Base-by-base conservation (phyloP, 1,284 basidiomycete genomes). In the Sutorius eximius region DNA sequence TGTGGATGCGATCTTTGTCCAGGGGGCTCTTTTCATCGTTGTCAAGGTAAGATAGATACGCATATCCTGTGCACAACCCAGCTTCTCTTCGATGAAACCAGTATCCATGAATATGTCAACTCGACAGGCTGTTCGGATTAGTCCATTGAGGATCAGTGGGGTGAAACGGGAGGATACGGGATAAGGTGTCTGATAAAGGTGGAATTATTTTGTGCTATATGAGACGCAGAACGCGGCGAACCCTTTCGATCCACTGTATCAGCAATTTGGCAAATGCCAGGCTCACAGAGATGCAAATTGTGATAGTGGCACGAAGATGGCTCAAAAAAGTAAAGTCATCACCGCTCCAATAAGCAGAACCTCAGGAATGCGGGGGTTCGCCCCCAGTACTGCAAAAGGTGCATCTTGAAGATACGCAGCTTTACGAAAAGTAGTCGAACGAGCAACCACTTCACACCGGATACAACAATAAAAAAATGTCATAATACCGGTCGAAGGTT, bases 41-140 rank as follows among this genome's bases (percentile, higher is more conserved):
- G 61, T 82, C 77, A 58, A 82, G 64, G 20, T 76, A 79, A 85
- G 72, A 18, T 24, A 76, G 41, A 75, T 59, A 81, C 80, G 83
- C 44, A 85, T 66, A 49, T 76, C 73, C 51, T 11, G 75, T 80
- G 71, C 77, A 81, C 49, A 78, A 73, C 22, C 66, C 74, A 24
- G 30, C 37, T 80, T 76, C 61, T 80, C 77, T 57, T 72, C 70
- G 6, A 75, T 77, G 63, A 85, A 84, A 1, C 80, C 82, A 38
- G 75, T 65, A 50, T 79, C 71, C 49, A 85, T 67, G 67, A 84
- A 85, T 59, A 80, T 77, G 40, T 80, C 70, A 45, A 80, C 75
- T 55, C 85, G 77, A 51, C 77, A 78, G 41, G 62, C 75, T 75
- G 53, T 37, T 33, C 3, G 22, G 4, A 43, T 12, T 22, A 9